phyloP scores from a whole-genome alignment of 148 eudicot species.

The Rhododendron ferrugineum region DNA sequence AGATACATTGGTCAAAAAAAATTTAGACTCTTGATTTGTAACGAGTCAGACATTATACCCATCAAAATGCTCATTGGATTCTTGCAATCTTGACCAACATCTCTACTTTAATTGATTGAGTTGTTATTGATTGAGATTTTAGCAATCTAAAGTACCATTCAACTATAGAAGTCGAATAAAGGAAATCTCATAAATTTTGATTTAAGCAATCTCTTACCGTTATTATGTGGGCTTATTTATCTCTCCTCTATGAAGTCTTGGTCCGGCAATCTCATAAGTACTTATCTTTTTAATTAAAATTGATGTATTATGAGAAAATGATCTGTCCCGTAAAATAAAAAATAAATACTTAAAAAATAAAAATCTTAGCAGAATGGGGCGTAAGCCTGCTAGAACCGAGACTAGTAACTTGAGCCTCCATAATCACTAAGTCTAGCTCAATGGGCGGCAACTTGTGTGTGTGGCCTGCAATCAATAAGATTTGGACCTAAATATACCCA shows the following conservation, averaged over 20 bases:
- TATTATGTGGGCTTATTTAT: neutral
- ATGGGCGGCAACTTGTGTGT: neutral
- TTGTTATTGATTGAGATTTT: neutral
- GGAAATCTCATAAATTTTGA: neutral
- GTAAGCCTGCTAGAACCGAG: neutral
- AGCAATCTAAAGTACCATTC: neutral
- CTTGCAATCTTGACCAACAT: neutral
- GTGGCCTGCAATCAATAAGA: neutral
- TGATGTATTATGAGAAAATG: too few species aligned
- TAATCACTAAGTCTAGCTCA: neutral
- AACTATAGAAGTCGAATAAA: neutral
- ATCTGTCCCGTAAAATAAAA: too few species aligned
- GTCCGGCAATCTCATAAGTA: too few species aligned
- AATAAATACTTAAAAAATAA: too few species aligned
- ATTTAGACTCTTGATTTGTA: neutral
- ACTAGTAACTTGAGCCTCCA: neutral
- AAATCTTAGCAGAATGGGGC: too few species aligned
- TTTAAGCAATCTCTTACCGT: neutral
- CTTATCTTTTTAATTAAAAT: too few species aligned
- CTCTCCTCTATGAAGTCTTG: too few species aligned
- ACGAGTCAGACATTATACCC: neutral
- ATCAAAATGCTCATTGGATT: neutral
- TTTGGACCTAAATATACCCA: neutral
- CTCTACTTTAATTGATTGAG: neutral
- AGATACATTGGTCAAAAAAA: too few species aligned